phyloP scores from a whole-genome alignment of 805 yeast genomes.

The Pichia heedii region DNA sequence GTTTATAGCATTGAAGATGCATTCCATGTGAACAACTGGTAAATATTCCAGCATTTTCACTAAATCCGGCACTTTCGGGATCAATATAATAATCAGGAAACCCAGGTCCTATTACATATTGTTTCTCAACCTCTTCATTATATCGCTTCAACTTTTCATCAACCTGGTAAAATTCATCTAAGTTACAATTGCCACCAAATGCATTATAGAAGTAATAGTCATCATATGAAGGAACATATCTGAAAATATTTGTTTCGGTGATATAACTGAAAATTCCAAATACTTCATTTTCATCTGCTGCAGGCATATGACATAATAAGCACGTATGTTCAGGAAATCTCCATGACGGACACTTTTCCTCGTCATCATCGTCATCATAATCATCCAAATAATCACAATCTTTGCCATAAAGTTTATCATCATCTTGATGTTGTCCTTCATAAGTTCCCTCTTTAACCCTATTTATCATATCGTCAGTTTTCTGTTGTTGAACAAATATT shows the following conservation, averaged over 20 bases:
- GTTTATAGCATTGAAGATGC: slow-evolving; percentile 71
- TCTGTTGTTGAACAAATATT: background rate
- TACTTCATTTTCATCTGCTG: slow-evolving; percentile 46
- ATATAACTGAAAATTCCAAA: slow-evolving; percentile 69
- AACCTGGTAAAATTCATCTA: slow-evolving; percentile 15
- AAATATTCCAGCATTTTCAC: slow-evolving; percentile 40
- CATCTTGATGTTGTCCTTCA: slow-evolving; percentile 7
- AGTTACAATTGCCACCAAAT: slow-evolving; percentile 43
- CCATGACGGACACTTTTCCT: slow-evolving; percentile 40
- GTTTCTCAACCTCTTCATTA: slow-evolving; percentile 25
- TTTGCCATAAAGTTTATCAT: slow-evolving; percentile 34
- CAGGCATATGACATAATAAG: slow-evolving; percentile 73
- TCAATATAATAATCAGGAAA: slow-evolving; percentile 34
- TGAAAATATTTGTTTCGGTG: slow-evolving; percentile 47
- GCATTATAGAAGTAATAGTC: slow-evolving; percentile 58
- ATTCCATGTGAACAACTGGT: slow-evolving; percentile 92
- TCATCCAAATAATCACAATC: no score
- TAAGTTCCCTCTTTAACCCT: background rate
- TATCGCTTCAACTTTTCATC: slow-evolving; percentile 30
- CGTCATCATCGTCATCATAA: slow-evolving; percentile 2
- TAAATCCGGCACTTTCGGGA: slow-evolving; percentile 18
- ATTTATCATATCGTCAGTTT: background rate
- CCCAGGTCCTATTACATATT: slow-evolving; percentile 53
- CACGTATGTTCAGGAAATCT: slow-evolving; percentile 67
- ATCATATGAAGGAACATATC: slow-evolving; percentile 51